A percentile compares a stretch with the other conserved stretches of the same genome.
Evolutionary conservation across 257 asterid genomes (phyloP).

Genomic region (Marsdenia floribunda): DNA sequence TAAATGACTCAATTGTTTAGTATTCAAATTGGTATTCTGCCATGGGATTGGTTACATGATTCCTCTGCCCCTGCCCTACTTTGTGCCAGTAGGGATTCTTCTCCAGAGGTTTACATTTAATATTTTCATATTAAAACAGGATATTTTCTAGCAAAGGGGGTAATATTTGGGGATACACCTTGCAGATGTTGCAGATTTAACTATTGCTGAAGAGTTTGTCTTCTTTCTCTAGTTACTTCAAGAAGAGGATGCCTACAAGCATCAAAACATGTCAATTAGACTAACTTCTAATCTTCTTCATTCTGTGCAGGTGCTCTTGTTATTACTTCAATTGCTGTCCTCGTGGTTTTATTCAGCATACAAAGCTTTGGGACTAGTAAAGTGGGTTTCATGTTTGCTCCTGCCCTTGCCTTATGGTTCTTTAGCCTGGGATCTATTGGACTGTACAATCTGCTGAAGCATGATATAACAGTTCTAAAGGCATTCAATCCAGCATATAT

Average conservation of each 20-base stretch:
- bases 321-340: slow-evolving; percentile 71
- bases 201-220: neutral
- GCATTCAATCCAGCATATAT: slow-evolving; percentile 84
- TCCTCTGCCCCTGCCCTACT: neutral
- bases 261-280: neutral
- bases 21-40: neutral
- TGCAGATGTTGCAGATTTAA: neutral
- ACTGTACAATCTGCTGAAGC: slow-evolving; percentile 64
- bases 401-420: slow-evolving; percentile 94
- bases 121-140: neutral
- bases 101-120: neutral
- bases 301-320: slow-evolving; percentile 79
- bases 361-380: slow-evolving; percentile 82
- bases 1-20: neutral
- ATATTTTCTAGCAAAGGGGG: neutral
- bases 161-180: neutral
- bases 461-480: slow-evolving; percentile 59
- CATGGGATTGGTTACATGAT: neutral
- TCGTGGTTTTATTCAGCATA: slow-evolving; percentile 74
- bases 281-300: neutral
- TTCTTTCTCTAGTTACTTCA: neutral
- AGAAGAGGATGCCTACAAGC: neutral
- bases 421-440: slow-evolving; percentile 79
- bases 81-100: neutral
- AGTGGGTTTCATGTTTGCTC: slow-evolving; percentile 89